Percentiles rank a stretch among this genome's conserved stretches.
These are phyloP conservation scores for Straminergon stramineum DNA, from an alignment of 225 moss, liverwort and hornwort genomes.

Conservation along the genomic window DNA sequence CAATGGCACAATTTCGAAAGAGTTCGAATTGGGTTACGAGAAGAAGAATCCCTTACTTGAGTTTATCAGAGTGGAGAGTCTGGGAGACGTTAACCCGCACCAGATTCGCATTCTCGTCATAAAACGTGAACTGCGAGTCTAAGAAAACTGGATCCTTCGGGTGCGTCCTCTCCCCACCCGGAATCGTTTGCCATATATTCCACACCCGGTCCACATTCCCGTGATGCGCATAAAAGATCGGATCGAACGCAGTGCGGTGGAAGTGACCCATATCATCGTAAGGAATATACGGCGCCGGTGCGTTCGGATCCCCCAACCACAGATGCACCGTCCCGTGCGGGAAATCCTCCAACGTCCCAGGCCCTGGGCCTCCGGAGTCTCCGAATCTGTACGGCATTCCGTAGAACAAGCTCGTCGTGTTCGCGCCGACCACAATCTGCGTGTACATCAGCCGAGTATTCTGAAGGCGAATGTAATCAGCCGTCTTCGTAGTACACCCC, in stretches of 20 bases:
- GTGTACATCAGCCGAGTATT: slow-evolving; percentile 15
- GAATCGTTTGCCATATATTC: background rate
- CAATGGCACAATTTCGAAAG: background rate
- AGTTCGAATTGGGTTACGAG: background rate
- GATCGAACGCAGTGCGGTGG: slow-evolving; percentile 12
- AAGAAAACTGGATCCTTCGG: slow-evolving; percentile 15
- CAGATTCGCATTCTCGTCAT: slow-evolving; percentile 44
- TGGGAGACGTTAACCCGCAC: slow-evolving; percentile 32
- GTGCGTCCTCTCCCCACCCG: background rate
- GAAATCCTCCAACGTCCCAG: slow-evolving; percentile 26
- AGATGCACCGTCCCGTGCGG: slow-evolving; percentile 28
- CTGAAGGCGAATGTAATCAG: background rate
- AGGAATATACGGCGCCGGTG: background rate
- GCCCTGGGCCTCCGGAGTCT: background rate
- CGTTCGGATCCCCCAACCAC: slow-evolving; percentile 8
- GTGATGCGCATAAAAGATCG: slow-evolving; percentile 21
- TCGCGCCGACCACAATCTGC: slow-evolving; percentile 8
- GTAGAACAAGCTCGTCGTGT: slow-evolving; percentile 2
- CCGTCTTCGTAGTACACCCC: slow-evolving; percentile 5
- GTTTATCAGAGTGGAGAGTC: background rate
- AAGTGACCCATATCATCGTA: slow-evolving; percentile 35
- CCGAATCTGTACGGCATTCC: slow-evolving; percentile 25
- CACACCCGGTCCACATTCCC: slow-evolving; percentile 12
- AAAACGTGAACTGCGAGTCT: slow-evolving; percentile 32
- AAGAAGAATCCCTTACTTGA: background rate